Conservation (phyloP, 2,329 filamentous ascomycete genomes). For the Grosmannia penicillata region DNA sequence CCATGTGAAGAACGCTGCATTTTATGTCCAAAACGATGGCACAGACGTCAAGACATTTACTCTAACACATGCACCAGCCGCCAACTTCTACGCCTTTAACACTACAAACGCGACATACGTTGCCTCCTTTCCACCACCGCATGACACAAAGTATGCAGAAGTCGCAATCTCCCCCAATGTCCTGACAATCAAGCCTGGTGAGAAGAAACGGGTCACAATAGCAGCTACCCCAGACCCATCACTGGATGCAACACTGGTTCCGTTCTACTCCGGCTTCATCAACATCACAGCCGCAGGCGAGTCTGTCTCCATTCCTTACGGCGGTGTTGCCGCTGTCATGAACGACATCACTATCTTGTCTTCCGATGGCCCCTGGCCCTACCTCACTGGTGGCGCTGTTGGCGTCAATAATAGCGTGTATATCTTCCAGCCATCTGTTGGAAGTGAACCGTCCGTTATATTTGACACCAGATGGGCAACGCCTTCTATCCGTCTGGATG, state of each 20-base stretch:
- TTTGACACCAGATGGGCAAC: not conserved
- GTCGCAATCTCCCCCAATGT: not conserved
- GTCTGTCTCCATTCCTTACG: conserved; percentile 23
- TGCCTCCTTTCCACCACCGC: conserved; percentile 9
- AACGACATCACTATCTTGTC: conserved; percentile 8
- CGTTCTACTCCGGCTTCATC: conserved; percentile 33
- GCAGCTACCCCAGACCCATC: conserved; percentile 23
- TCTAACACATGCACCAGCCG: conserved; percentile 32
- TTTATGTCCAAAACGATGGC: conserved; percentile 41
- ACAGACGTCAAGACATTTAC: conserved; percentile 32
- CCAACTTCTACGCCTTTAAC: conserved; percentile 37
- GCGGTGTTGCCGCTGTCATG: conserved; percentile 24
- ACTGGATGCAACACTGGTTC: conserved; percentile 24
- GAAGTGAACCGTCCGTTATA: not conserved
- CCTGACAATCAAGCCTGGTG: not conserved
- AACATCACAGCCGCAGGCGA: conserved; percentile 26
- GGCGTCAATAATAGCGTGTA: not conserved
- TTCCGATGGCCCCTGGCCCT: not conserved
- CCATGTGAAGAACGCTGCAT: conserved; percentile 31
- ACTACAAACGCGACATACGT: conserved; percentile 5
- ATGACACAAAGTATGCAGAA: conserved; percentile 22
- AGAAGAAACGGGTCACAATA: conserved; percentile 27
- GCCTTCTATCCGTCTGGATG: not conserved
- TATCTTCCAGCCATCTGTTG: not conserved
- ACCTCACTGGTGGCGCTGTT: not conserved